Evolutionary conservation across 1,284 basidiomycete species (phyloP).

Genomic region (Heterobasidion irregulare): DNA sequence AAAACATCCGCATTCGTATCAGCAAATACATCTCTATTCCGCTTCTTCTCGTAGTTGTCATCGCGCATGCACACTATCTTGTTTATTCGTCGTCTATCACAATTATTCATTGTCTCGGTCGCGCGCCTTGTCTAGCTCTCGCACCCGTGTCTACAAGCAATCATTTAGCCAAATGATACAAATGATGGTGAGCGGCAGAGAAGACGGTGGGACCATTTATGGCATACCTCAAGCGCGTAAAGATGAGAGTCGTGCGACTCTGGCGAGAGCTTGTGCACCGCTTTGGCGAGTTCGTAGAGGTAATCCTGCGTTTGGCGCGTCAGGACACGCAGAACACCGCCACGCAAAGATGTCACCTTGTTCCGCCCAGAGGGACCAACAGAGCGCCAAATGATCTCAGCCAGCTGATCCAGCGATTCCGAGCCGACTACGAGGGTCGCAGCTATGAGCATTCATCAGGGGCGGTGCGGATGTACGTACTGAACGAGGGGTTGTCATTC

Average conservation of each 20-base stretch:
- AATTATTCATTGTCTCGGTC: neutral
- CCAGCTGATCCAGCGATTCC: slow-evolving; percentile 61
- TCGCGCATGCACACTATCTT: neutral
- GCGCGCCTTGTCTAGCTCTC: slow-evolving; percentile 17
- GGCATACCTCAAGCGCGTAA: slow-evolving; percentile 57
- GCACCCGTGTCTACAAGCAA: slow-evolving; percentile 19
- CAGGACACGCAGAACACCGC: neutral
- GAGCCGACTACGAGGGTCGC: slow-evolving; percentile 56
- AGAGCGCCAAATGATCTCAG: slow-evolving; percentile 62
- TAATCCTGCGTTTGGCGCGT: slow-evolving; percentile 52
- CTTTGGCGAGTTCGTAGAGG: slow-evolving; percentile 62
- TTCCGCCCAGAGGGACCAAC: slow-evolving; percentile 80
- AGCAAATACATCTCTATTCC: neutral
- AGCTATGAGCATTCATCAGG: too few relatives aligned
- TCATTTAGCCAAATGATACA: neutral
- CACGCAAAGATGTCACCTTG: slow-evolving; percentile 40
- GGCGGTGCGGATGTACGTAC: slow-evolving; percentile 25
- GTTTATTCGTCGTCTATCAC: neutral
- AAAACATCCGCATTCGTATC: neutral
- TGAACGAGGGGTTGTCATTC: slow-evolving; percentile 72
- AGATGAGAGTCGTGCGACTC: slow-evolving; percentile 73
- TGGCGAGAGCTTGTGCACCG: slow-evolving; percentile 63
- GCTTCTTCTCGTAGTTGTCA: neutral
- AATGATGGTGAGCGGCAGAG: neutral
- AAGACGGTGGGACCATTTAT: too few relatives aligned